Percentiles rank a stretch among this genome's conserved stretches.
These are phyloP conservation scores for Pulveroboletus frians DNA, from an alignment of 768 basidiomycete genomes.

Conservation along the genomic window DNA sequence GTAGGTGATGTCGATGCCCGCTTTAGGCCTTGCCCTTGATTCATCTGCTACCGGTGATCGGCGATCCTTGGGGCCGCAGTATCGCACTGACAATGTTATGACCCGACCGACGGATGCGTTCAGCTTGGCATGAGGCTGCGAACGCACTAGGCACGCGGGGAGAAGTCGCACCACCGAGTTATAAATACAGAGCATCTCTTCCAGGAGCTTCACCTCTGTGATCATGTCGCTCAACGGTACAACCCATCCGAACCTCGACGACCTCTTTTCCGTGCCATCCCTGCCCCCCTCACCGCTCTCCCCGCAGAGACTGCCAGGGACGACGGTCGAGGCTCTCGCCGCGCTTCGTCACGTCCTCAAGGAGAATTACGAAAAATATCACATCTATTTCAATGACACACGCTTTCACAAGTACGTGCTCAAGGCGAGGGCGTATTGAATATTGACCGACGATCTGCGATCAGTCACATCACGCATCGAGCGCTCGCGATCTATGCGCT, in stretches of 20 bases:
- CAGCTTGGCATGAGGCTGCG: too few relatives aligned
- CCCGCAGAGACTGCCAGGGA: slow-evolving; percentile 28
- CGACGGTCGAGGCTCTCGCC: slow-evolving; percentile 17
- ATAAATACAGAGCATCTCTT: too few relatives aligned
- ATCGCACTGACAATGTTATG: too few relatives aligned
- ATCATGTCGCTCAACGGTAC: slow-evolving; percentile 11
- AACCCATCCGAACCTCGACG: slow-evolving; percentile 8
- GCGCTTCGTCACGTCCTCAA: slow-evolving; percentile 34
- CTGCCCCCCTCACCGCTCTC: slow-evolving; percentile 4
- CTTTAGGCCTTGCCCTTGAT: too few relatives aligned
- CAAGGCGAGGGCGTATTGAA: too few relatives aligned
- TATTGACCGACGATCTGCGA: background rate
- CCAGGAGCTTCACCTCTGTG: too few relatives aligned
- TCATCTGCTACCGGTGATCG: too few relatives aligned
- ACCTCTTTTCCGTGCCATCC: slow-evolving; percentile 25
- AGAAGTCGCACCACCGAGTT: too few relatives aligned
- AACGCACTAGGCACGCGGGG: too few relatives aligned
- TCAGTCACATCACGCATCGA: slow-evolving; percentile 29
- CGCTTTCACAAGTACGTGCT: slow-evolving; percentile 51
- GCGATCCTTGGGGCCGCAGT: too few relatives aligned
- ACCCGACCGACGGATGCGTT: too few relatives aligned
- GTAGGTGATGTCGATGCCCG: too few relatives aligned
- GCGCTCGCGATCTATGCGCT: slow-evolving; percentile 26
- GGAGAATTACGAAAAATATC: slow-evolving; percentile 44
- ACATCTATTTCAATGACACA: slow-evolving; percentile 44